Percentiles rank a stretch among this genome's conserved stretches.
Conservation (phyloP, 768 basidiomycete species). For the Kondoa subrosea region DNA sequence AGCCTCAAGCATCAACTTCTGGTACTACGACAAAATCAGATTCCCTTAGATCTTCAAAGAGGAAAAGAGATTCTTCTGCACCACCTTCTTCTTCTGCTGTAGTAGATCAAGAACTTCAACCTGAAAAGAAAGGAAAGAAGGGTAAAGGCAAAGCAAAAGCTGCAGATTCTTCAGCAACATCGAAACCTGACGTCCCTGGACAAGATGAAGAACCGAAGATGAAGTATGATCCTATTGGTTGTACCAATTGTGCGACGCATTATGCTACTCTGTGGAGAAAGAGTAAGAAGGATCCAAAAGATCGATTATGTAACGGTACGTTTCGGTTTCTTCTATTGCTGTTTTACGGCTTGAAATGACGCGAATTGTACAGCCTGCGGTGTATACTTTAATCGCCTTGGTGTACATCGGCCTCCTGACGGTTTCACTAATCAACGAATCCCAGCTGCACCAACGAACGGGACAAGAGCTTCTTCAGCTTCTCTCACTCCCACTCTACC, state of each 20-base stretch:
- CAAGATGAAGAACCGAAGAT: neutral
- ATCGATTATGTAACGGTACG: slow-evolving; percentile 6
- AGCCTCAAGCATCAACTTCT: neutral
- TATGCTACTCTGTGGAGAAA: neutral
- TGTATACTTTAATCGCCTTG: neutral
- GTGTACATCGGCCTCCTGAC: neutral
- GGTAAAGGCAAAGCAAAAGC: neutral
- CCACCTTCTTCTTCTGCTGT: neutral
- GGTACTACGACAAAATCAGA: too few species aligned
- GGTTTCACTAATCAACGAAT: neutral
- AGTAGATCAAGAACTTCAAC: neutral
- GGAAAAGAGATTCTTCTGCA: neutral
- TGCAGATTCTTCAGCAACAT: neutral
- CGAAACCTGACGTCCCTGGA: neutral
- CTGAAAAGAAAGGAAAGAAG: neutral
- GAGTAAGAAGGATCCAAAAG: neutral
- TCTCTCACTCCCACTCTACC: neutral
- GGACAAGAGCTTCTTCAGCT: neutral
- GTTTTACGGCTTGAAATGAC: neutral
- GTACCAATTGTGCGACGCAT: slow-evolving; percentile 3
- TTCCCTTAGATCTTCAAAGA: neutral
- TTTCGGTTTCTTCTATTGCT: neutral
- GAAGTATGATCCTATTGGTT: slow-evolving; percentile 1
- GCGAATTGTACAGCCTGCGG: neutral
- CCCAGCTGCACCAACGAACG: too few species aligned